Percentiles rank a stretch among this genome's conserved stretches.
Conservation (phyloP, 2,329 filamentous ascomycete genomes). For the Pseudocercospora macadamiae region DNA sequence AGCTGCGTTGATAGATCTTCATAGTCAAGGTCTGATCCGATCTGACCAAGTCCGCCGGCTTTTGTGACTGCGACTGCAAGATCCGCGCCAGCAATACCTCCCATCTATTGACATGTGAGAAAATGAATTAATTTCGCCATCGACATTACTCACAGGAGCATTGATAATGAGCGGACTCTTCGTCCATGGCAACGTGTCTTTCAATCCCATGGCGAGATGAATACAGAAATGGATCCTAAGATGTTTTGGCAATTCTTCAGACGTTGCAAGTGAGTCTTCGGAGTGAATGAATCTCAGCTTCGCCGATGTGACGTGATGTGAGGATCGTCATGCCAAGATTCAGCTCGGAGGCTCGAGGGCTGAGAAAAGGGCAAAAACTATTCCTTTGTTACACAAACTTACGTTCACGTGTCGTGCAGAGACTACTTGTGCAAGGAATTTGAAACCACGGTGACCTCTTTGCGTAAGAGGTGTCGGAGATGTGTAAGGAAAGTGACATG, state of each 20-base stretch:
- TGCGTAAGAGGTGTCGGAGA: too few relatives aligned
- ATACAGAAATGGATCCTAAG: too few relatives aligned
- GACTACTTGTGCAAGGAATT: too few relatives aligned
- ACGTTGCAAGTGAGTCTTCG: background rate
- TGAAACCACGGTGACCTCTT: too few relatives aligned
- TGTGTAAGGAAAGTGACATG: too few relatives aligned
- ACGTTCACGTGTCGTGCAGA: too few relatives aligned
- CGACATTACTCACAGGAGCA: slow-evolving; percentile 21
- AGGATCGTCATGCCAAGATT: background rate
- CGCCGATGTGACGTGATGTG: background rate
- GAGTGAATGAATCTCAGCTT: background rate
- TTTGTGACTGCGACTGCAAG: slow-evolving; percentile 64
- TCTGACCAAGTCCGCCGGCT: slow-evolving; percentile 53
- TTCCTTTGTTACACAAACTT: too few relatives aligned
- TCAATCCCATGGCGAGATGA: slow-evolving; percentile 7
- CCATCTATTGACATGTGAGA: slow-evolving; percentile 20
- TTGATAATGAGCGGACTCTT: slow-evolving; percentile 26
- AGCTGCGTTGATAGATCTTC: slow-evolving; percentile 24
- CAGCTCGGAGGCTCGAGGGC: too few relatives aligned
- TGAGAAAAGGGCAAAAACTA: too few relatives aligned
- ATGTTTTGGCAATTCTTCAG: too few relatives aligned
- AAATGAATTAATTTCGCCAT: background rate
- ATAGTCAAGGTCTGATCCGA: slow-evolving; percentile 43
- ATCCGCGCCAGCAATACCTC: slow-evolving; percentile 55
- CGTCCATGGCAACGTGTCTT: slow-evolving; percentile 21